Base-by-base conservation (phyloP, 2,329 filamentous ascomycete species). In the Macrophomina phaseolina region DNA sequence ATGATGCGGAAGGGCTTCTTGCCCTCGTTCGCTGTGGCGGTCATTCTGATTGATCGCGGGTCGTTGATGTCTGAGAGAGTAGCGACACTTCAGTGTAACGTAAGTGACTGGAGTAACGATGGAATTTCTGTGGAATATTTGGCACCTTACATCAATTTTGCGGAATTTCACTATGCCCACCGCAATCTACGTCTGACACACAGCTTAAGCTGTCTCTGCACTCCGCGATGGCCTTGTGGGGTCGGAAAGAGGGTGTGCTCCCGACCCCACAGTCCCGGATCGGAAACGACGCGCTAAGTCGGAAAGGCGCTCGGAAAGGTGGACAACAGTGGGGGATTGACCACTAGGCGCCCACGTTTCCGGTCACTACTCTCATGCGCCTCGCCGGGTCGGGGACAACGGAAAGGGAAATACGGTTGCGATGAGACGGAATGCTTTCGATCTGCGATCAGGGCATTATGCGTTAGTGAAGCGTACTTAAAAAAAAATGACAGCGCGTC, bases 1-100 rank as follows among this genome's bases (percentile, higher is more conserved):
- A 76, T 69, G 66, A 78, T 76, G 56, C 69, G 71, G 70, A 78
- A 76, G 63, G 69, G 68, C 60, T 52, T 68, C 67, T 67, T 38
- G 0, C 6, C 32, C 12, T 9, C 52, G 5, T 55, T 3, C 2
- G 23, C n/a, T 55, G 51, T 4, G 16, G 30, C 9, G 38, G 32
- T n/a, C 52, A 55, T 55, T 28, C 7, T 18, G 23, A 23, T 48
- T 23, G 45, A 28, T 23, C 23, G 23, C 23, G 23, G 1, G 16
- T 23, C 23, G 23, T 28, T 5, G 18, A 18, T 5, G n/a, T n/a
- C 1, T 28, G 16, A 18, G 9, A 2, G 16, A 5, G 45, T 18
- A 4, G 45, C 5, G 9, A 8, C 5, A 48, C 11, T 8, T 23
- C 5, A 6, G n/a, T 5, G 23, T 14, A 40, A 48, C n/a, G n/a